Evolutionary conservation across 306 rosid species (phyloP).

Genomic region (Begonia masoniana): DNA sequence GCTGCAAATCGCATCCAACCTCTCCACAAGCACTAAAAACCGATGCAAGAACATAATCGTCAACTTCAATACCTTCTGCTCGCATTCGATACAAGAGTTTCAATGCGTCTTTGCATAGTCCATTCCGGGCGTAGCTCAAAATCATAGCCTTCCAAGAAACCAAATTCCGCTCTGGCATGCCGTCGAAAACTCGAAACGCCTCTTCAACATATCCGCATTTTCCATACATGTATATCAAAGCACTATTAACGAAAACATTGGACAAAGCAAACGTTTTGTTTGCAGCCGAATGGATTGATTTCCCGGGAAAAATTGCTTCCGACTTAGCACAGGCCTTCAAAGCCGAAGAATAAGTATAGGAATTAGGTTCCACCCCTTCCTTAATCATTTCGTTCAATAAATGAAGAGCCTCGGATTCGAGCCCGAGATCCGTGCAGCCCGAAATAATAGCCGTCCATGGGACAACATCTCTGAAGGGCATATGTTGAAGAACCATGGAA

Average conservation of each 20-base stretch:
- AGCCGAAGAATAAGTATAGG: slow-evolving; percentile 69
- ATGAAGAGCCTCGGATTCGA: slow-evolving; percentile 58
- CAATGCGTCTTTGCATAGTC: slow-evolving; percentile 63
- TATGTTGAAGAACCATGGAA: slow-evolving; percentile 47
- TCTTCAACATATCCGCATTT: slow-evolving; percentile 67
- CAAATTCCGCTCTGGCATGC: slow-evolving; percentile 67
- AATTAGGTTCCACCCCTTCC: slow-evolving; percentile 77
- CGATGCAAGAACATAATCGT: slow-evolving; percentile 46
- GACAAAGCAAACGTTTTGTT: slow-evolving; percentile 53
- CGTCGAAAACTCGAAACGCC: slow-evolving; percentile 65
- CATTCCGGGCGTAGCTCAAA: slow-evolving; percentile 73
- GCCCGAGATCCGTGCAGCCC: slow-evolving; percentile 53
- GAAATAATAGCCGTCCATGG: slow-evolving; percentile 96
- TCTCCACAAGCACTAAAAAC: slow-evolving; percentile 64
- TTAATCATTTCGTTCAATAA: slow-evolving; percentile 59
- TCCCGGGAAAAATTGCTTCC: slow-evolving; percentile 47
- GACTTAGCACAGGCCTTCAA: slow-evolving; percentile 72
- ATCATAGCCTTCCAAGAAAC: slow-evolving; percentile 92
- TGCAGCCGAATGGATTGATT: slow-evolving; percentile 61
- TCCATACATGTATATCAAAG: slow-evolving; percentile 71
- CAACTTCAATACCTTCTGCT: slow-evolving; percentile 67
- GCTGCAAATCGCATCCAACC: slow-evolving; percentile 20
- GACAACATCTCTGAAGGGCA: slow-evolving; percentile 74
- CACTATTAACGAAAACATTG: slow-evolving; percentile 75
- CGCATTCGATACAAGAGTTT: slow-evolving; percentile 72